Conservation (phyloP, 176 grass and related monocot species). For the Thinopyrum elongatum region DNA sequence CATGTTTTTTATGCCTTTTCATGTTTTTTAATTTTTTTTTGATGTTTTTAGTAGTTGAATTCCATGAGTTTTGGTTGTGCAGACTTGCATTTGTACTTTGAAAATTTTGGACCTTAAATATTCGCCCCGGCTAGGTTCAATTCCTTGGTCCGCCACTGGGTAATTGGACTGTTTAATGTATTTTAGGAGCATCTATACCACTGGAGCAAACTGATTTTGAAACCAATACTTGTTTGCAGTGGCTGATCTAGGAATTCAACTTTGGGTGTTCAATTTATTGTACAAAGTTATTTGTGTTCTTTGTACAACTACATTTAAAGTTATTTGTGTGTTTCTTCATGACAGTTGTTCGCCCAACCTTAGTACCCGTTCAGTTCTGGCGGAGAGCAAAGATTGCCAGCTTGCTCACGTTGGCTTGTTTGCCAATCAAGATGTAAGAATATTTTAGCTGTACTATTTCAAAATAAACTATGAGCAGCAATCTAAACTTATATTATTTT, state of each 20-base stretch:
- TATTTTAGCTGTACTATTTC: not conserved
- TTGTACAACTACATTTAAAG: no score
- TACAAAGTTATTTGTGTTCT: no score
- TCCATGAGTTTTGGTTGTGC: no score
- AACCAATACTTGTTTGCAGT: not conserved
- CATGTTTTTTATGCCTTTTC: no score
- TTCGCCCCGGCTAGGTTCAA: no score
- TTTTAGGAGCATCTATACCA: constrained; percentile 11
- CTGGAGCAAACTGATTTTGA: constrained; percentile 9
- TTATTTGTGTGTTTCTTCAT: constrained; percentile 37
- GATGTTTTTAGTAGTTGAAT: no score
- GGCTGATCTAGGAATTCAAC: no score
- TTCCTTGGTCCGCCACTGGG: constrained; percentile 8
- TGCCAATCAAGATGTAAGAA: constrained; percentile 74
- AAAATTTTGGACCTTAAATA: no score
- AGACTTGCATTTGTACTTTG: not conserved
- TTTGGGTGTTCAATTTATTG: no score
- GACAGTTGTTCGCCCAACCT: constrained; percentile 91
- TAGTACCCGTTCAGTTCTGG: constrained; percentile 55
- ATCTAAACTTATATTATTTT: not conserved
- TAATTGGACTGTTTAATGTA: constrained; percentile 22
- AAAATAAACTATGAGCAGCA: not conserved
- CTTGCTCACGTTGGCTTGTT: constrained; percentile 84
- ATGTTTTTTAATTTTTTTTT: no score
- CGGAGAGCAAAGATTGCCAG: constrained; percentile 80